Base-by-base conservation (phyloP, 129 eudicot genomes). In the Helianthus tuberosus region DNA sequence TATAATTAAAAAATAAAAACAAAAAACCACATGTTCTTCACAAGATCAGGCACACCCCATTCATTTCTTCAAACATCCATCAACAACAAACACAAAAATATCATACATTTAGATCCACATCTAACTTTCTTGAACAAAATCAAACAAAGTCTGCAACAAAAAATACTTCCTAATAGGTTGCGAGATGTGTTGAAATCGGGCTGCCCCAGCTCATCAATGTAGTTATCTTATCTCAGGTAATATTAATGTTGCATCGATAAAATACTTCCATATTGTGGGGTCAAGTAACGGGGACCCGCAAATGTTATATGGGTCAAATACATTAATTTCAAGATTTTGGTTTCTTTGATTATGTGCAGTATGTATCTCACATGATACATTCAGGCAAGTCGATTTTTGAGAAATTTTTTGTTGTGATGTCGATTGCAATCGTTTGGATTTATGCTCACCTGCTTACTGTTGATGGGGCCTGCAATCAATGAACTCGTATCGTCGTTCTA, bases 371-470 rank as follows among this genome's bases (percentile, higher is more conserved):
- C 77, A 47, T 78, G 69, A 67, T 85, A 68, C 77, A 73, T 49
- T 68, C 81, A 35, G 92, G 92, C 64, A 88, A 83, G 55, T 25
- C 83, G 53, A 73, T 88, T 27, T 85, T 85, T 78, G 90, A 85
- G 51, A 86, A 88, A 51, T 88, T 85, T 68, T 81, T 90, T 64
- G 93, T 88, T 67, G 27, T 88, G 51, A 74, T 85, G 61, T 80
- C 93, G 39, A 91, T 91, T 66, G 89, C 81, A 35, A 91, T 91
- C 11, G 91, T 91, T 48, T 91, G 97, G 97, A 84, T 89, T 52
- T 91, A 91, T 39, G 97, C 97, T 47, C 93, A 84, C 81, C 53
- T 91, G 44, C 97, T 91, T 32, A 91, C 97, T 13, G 96, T 91
- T 10, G 97, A 91, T 66, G 96, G 96, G 63, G 96, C 97, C 79